Percentiles rank a stretch among this genome's conserved stretches.
Conservation (phyloP, 257 asterid species). For the Nicotiana otophora region DNA sequence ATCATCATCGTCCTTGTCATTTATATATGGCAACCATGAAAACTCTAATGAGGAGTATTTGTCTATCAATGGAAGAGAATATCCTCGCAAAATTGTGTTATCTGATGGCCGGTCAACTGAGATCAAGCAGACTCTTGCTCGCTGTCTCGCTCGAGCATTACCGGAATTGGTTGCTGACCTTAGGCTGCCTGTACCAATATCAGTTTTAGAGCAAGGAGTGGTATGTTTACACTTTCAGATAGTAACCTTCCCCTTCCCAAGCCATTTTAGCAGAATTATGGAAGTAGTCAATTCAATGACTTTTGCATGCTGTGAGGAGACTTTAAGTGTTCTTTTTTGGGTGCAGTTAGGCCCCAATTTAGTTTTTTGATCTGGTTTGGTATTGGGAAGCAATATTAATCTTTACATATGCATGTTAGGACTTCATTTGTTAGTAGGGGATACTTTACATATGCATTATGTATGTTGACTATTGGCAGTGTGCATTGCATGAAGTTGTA, state of each 20-base stretch:
- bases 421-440: not conserved
- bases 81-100: conserved; percentile 49
- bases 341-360: not conserved
- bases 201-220: conserved; percentile 74
- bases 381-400: not conserved
- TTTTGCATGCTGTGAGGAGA: not conserved
- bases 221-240: conserved; percentile 31
- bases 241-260: not conserved
- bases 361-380: not conserved
- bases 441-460: not conserved
- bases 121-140: conserved; percentile 74
- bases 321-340: not conserved
- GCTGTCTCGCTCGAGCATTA: conserved; percentile 78
- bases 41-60: conserved; percentile 61
- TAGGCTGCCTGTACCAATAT: conserved; percentile 69
- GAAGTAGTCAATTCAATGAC: not conserved
- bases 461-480: not conserved
- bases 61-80: conserved; percentile 73
- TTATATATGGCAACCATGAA: conserved; percentile 76
- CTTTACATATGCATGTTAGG: not conserved
- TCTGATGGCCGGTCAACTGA: conserved; percentile 77
- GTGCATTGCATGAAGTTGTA: not conserved
- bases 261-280: not conserved
- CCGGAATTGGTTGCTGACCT: conserved; percentile 82
- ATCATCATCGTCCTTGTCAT: conserved; percentile 85